Evolutionary conservation across 192 early-diverging fungal species (phyloP), one percentile per base, ranked within the genome.

Genomic region (Gaertneriomyces semiglobifer): DNA sequence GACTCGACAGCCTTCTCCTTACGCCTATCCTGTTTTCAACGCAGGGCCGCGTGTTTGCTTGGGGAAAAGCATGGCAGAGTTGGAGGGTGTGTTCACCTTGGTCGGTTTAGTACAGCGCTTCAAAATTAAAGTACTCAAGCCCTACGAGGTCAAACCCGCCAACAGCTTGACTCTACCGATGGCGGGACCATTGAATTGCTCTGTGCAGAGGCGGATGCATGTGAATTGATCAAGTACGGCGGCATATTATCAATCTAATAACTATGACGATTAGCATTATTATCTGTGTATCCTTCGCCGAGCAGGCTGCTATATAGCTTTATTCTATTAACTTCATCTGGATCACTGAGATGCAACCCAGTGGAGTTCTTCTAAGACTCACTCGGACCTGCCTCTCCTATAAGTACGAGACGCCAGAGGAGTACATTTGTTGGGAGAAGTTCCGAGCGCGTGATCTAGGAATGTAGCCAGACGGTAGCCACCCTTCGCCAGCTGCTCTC

Each of bases 391-490:
- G 25, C 25, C 25, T 33, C 25, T 33, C 25, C 25, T 33, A 33
- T 33, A 33, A 33, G 25, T 33, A 33, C 25, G 25, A 33, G 25
- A 0, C 25, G 25, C 2, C 25, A 33, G 25, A 33, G 25, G 25
- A 33, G 25, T 33, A 33, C 25, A 33, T 33, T 33, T 33, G 25
- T 33, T 33, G 25, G 25, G 25, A 33, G 25, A 33, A 33, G 25
- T 33, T 33, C 25, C 25, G 25, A 33, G 25, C 2, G 25, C 25
- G 25, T 33, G 25, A 33, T 81, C 79, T 18, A 81, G 52, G 65
- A 60, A 77, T 7, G 72, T 63, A 4, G 74, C 79, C n/a, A 79
- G 42, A 42, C 79, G 59, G 71, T 74, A 81, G 1, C 79, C 79
- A 45, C 71, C 79, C 63, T 81, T 81, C 33, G 79, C 74, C 40